Evolutionary conservation across 768 basidiomycete genomes (phyloP).

Genomic region (Tylopilus vinaceipallidus): DNA sequence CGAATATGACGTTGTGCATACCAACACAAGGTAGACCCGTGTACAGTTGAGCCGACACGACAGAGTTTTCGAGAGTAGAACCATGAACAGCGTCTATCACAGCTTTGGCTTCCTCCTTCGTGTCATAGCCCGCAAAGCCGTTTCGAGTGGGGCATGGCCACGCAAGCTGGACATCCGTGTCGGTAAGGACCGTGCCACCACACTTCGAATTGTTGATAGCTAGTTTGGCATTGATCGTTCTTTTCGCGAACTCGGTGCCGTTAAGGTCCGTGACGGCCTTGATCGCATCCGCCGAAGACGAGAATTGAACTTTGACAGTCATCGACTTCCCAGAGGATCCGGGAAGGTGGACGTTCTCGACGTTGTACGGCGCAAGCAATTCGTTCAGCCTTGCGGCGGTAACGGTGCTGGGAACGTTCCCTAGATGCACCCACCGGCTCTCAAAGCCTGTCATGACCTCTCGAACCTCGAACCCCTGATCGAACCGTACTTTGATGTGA

Average conservation of each 20-base stretch:
- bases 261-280: slow-evolving; percentile 53
- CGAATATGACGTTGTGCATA: slow-evolving; percentile 58
- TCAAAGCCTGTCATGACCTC: slow-evolving; percentile 68
- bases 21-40: slow-evolving; percentile 58
- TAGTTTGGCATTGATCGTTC: slow-evolving; percentile 44
- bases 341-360: slow-evolving; percentile 39
- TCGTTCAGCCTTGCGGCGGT: slow-evolving; percentile 35
- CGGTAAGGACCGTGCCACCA: slow-evolving; percentile 42
- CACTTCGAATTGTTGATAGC: slow-evolving; percentile 38
- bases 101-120: slow-evolving; percentile 43
- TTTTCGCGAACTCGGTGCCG: slow-evolving; percentile 39
- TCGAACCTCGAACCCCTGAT: slow-evolving; percentile 58
- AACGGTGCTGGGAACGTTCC: slow-evolving; percentile 44
- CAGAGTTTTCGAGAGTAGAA: slow-evolving; percentile 36
- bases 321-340: slow-evolving; percentile 23
- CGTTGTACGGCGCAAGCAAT: slow-evolving; percentile 42
- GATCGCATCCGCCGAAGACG: slow-evolving; percentile 46
- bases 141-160: slow-evolving; percentile 58
- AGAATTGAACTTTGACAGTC: slow-evolving; percentile 46
- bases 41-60: slow-evolving; percentile 50
- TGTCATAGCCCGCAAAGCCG: slow-evolving; percentile 64
- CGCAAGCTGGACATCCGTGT: slow-evolving; percentile 53
- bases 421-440: slow-evolving; percentile 56
- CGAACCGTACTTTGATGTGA: slow-evolving; percentile 54
- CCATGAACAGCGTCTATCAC: slow-evolving; percentile 47